A percentile compares a stretch with the other conserved stretches of the same genome.
Conservation (phyloP, 495 filamentous ascomycete genomes). For the Parachaetomium inaequale region DNA sequence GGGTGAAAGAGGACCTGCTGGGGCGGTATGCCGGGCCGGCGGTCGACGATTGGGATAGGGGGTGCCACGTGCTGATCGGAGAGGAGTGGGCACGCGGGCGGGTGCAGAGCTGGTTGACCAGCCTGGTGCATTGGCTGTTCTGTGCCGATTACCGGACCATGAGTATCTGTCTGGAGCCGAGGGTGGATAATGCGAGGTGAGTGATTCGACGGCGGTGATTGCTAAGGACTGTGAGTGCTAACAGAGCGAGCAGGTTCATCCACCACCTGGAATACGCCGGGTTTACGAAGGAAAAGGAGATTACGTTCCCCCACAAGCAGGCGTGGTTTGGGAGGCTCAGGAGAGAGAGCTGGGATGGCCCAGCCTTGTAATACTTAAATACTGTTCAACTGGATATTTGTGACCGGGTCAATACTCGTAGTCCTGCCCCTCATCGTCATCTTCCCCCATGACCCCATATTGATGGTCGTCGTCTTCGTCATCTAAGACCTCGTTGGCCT, state of each 20-base stretch:
- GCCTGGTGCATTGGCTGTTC: constrained; percentile 81
- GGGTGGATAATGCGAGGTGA: constrained; percentile 88
- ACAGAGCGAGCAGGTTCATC: constrained; percentile 61
- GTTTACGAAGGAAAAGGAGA: constrained; percentile 84
- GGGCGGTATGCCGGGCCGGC: constrained; percentile 59
- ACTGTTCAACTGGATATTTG: too few species aligned
- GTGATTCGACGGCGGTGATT: constrained; percentile 25
- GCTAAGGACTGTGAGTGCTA: constrained; percentile 8
- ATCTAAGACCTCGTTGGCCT: constrained; percentile 10
- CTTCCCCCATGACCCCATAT: background rate
- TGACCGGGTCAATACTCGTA: constrained; percentile 14
- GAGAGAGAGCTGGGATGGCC: constrained; percentile 79
- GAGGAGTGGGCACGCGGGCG: constrained; percentile 89
- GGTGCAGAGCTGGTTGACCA: constrained; percentile 75
- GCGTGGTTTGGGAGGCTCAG: constrained; percentile 78
- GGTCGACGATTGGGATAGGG: constrained; percentile 78
- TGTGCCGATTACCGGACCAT: constrained; percentile 77
- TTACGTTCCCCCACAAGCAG: constrained; percentile 91
- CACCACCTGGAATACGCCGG: constrained; percentile 69
- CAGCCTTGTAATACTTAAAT: constrained; percentile 61
- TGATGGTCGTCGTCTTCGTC: constrained; percentile 1
- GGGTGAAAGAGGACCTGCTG: constrained; percentile 89
- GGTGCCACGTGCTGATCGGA: constrained; percentile 82
- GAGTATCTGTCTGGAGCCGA: constrained; percentile 78
- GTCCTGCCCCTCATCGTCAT: background rate